Evolutionary conservation across 176 grass and related monocot species (phyloP).

Genomic region (Phyllostachys edulis): DNA sequence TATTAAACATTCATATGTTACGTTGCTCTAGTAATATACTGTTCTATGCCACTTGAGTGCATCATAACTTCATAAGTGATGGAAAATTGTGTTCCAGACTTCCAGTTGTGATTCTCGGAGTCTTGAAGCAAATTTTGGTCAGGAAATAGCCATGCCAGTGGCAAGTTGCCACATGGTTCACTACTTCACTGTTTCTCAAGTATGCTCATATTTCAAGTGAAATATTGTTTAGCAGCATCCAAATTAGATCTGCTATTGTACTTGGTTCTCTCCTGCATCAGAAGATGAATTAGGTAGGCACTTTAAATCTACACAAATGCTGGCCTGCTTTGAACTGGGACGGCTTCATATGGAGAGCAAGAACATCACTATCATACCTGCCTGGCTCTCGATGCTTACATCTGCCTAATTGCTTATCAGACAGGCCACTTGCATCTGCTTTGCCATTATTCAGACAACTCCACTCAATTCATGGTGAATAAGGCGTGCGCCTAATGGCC

Average conservation of each 20-base stretch:
- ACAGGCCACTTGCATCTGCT: background rate
- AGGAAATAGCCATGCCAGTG: background rate
- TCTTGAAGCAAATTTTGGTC: background rate
- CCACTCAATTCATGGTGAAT: conserved; percentile 21
- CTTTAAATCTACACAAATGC: background rate
- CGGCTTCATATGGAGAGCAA: background rate
- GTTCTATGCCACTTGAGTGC: background rate
- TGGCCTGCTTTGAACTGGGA: background rate
- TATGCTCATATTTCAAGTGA: background rate
- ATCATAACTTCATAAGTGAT: background rate
- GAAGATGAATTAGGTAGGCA: background rate
- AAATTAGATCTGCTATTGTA: background rate
- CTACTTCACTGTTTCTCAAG: background rate
- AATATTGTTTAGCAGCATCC: background rate
- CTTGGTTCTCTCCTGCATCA: background rate
- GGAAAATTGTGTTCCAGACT: background rate
- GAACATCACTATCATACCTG: background rate
- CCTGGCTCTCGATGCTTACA: background rate
- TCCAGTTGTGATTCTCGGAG: background rate
- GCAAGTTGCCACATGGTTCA: background rate
- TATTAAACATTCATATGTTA: background rate
- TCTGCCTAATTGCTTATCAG: conserved; percentile 19
- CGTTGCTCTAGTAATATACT: background rate
- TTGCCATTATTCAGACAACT: background rate
- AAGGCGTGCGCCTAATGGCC: conserved; percentile 7